These are phyloP conservation scores for Malus orientalis DNA, from an alignment of 306 rosid genomes.

Conservation along the genomic window DNA sequence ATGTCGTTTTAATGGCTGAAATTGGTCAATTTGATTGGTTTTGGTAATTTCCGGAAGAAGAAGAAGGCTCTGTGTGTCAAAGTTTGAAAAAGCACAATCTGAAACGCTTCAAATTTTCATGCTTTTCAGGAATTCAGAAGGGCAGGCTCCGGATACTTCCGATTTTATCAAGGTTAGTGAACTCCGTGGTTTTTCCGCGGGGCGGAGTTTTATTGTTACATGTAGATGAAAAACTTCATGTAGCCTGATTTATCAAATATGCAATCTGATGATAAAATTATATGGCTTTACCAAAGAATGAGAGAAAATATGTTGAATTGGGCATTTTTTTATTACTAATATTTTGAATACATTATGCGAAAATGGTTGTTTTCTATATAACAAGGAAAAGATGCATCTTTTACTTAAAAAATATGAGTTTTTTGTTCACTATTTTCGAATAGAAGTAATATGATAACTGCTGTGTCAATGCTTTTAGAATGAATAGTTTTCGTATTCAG, in stretches of 20 bases:
- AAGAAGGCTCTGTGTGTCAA: background rate
- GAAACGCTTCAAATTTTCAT: background rate
- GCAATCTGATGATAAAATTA: background rate
- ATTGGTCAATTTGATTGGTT: background rate
- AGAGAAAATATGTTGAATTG: background rate
- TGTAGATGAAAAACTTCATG: background rate
- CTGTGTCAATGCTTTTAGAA: background rate
- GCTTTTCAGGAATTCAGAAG: constrained; percentile 52
- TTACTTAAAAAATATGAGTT: background rate
- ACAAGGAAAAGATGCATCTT: background rate
- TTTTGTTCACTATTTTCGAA: background rate
- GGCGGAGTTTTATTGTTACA: background rate
- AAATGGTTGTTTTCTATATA: background rate
- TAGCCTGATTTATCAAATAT: background rate
- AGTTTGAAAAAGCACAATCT: background rate
- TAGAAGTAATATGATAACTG: background rate
- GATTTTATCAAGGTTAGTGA: constrained; percentile 59
- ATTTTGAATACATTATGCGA: background rate
- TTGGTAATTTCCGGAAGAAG: background rate
- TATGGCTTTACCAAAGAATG: background rate
- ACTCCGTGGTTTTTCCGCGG: background rate
- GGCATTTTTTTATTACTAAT: background rate
- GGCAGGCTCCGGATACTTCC: constrained; percentile 30
- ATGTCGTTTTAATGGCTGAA: background rate
- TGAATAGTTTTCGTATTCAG: constrained; percentile 2